A percentile compares a stretch with the other conserved stretches of the same genome.
Evolutionary conservation across 345 rosid genomes (phyloP).

Genomic region (Firmiana major): DNA sequence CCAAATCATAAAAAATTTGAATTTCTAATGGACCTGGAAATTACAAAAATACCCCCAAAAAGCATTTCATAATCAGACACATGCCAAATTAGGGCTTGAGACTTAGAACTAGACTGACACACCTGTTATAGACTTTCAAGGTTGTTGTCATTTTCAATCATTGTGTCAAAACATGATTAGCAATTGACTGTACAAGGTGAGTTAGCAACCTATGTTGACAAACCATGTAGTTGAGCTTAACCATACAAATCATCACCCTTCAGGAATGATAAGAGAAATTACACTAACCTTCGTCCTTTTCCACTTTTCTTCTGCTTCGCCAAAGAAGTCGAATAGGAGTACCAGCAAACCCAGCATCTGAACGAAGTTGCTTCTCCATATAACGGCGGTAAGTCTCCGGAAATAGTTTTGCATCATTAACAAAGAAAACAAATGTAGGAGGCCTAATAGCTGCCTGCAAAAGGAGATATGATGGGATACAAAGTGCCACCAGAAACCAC

Average conservation of each 20-base stretch:
- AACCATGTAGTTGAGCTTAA: neutral
- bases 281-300: slow-evolving; percentile 49
- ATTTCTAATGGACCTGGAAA: no score
- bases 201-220: neutral
- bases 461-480: slow-evolving; percentile 11
- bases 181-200: neutral
- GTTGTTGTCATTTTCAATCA: no score
- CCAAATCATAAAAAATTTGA: no score
- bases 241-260: neutral
- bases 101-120: no score
- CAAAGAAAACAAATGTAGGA: slow-evolving; percentile 94
- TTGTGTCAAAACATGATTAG: no score
- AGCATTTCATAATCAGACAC: no score
- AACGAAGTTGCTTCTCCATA: slow-evolving; percentile 92
- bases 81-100: no score
- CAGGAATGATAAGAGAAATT: neutral
- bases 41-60: no score
- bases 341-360: slow-evolving; percentile 82
- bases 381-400: slow-evolving; percentile 85
- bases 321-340: slow-evolving; percentile 89
- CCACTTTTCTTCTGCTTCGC: slow-evolving; percentile 84
- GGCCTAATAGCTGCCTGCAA: slow-evolving; percentile 96
- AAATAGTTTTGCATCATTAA: slow-evolving; percentile 83
- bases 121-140: no score
- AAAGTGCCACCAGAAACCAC: neutral